A percentile compares a stretch with the other conserved stretches of the same genome.
phyloP scores from a whole-genome alignment of 768 basidiomycete species.

The Tulasnella sp. region DNA sequence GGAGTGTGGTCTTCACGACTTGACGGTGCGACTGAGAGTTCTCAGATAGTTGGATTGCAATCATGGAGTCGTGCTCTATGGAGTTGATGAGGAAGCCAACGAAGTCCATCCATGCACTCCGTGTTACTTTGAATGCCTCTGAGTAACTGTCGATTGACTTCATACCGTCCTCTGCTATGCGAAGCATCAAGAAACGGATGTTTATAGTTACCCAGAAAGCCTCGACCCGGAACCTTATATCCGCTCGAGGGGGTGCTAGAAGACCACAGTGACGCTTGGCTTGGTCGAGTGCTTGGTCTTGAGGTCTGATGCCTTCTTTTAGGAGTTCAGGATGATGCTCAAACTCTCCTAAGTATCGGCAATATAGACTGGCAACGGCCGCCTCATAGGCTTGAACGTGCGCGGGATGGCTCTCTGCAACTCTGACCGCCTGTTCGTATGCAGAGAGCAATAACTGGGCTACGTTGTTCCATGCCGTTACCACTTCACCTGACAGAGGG shows the following conservation, averaged over 20 bases:
- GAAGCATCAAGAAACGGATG: slow-evolving; percentile 40
- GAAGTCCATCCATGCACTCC: slow-evolving; percentile 40
- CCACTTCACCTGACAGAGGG: slow-evolving; percentile 22
- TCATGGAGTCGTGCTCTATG: slow-evolving; percentile 37
- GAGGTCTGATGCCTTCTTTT: slow-evolving; percentile 32
- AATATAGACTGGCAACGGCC: slow-evolving; percentile 41
- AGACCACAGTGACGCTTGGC: slow-evolving; percentile 45
- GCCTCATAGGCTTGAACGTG: slow-evolving; percentile 52
- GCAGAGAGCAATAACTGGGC: slow-evolving; percentile 29
- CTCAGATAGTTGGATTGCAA: slow-evolving; percentile 37
- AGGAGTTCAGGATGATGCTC: slow-evolving; percentile 23
- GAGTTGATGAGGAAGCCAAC: slow-evolving; percentile 36
- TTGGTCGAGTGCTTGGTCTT: slow-evolving; percentile 40
- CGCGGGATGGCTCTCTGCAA: slow-evolving; percentile 41
- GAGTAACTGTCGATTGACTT: slow-evolving; percentile 25
- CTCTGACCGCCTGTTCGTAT: slow-evolving; percentile 32
- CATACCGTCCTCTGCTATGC: slow-evolving; percentile 35
- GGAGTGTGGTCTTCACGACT: slow-evolving; percentile 34
- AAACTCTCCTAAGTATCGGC: slow-evolving; percentile 33
- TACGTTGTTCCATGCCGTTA: slow-evolving; percentile 32
- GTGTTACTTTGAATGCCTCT: slow-evolving; percentile 16
- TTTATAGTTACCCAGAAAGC: slow-evolving; percentile 45
- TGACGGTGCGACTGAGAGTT: slow-evolving; percentile 44
- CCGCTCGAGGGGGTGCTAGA: slow-evolving; percentile 41
- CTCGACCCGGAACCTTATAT: slow-evolving; percentile 49